Percentiles rank a stretch among this genome's conserved stretches.
Evolutionary conservation across 768 basidiomycete species (phyloP).

Genomic region (Coprinopsis cinerea): DNA sequence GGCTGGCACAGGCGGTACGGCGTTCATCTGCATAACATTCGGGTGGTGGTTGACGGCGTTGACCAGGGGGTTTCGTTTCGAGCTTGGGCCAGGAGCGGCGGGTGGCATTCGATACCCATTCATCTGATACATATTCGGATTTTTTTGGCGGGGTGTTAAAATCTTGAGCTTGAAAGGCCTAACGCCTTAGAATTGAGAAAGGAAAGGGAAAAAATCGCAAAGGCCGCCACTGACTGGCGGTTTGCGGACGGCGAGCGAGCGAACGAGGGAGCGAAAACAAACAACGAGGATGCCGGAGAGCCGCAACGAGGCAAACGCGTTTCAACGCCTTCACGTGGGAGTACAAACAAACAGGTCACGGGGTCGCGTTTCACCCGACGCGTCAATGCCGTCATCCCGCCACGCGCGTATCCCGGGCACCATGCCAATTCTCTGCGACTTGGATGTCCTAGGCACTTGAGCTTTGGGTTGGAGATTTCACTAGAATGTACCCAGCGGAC

Average conservation of each 20-base stretch:
- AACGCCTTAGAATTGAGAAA: conserved; percentile 29
- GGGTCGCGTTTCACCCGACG: conserved; percentile 13
- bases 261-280: not conserved
- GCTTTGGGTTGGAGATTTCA: too few species aligned
- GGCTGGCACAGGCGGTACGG: conserved; percentile 11
- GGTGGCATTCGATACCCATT: conserved; percentile 26
- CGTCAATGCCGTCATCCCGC: not conserved
- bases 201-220: conserved; percentile 10
- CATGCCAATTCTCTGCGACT: too few species aligned
- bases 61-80: conserved; percentile 36
- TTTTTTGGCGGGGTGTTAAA: not conserved
- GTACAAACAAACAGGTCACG: conserved; percentile 14
- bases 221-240: conserved; percentile 15
- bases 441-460: too few species aligned
- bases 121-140: conserved; percentile 29
- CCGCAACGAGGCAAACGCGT: conserved; percentile 22
- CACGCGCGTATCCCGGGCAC: too few species aligned
- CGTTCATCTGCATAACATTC: not conserved
- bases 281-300: too few species aligned
- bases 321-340: conserved; percentile 12
- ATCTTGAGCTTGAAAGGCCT: conserved; percentile 37
- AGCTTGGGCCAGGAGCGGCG: conserved; percentile 20
- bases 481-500: too few species aligned
- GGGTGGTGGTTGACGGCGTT: conserved; percentile 24
- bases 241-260: not conserved